Percentiles rank a stretch among this genome's conserved stretches.
phyloP scores from a whole-genome alignment of 768 basidiomycete species.

The Boletales sp. region DNA sequence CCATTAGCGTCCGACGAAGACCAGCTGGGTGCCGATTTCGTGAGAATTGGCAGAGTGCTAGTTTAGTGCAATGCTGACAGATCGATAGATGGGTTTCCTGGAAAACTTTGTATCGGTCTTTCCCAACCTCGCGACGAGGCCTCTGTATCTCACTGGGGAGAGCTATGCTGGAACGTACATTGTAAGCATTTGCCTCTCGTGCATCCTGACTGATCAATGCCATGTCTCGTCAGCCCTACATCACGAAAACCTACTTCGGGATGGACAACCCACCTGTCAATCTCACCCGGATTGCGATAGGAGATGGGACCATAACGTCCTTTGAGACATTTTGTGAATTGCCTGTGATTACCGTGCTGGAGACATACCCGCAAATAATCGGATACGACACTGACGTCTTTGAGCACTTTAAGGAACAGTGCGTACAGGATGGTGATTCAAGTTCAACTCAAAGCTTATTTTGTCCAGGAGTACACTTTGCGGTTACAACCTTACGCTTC shows the following conservation, averaged over 20 bases:
- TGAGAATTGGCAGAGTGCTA: neutral
- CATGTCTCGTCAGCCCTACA: slow-evolving; percentile 60
- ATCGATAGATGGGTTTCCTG: slow-evolving; percentile 61
- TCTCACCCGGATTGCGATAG: slow-evolving; percentile 63
- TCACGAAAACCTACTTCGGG: slow-evolving; percentile 64
- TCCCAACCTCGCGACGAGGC: slow-evolving; percentile 60
- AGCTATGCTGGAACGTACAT: slow-evolving; percentile 73
- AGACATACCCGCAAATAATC: slow-evolving; percentile 74
- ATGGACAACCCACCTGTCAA: slow-evolving; percentile 63
- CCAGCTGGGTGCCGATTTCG: neutral
- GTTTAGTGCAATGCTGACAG: neutral
- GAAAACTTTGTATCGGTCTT: slow-evolving; percentile 70
- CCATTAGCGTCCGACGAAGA: neutral
- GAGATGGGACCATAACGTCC: slow-evolving; percentile 58
- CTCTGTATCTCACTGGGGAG: slow-evolving; percentile 68
- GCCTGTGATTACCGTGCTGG: slow-evolving; percentile 55
- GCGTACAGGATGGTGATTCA: slow-evolving; percentile 19
- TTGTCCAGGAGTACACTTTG: slow-evolving; percentile 53
- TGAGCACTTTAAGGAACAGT: slow-evolving; percentile 63
- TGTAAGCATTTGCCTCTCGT: slow-evolving; percentile 30
- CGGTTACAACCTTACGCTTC: slow-evolving; percentile 59
- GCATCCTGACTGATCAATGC: neutral
- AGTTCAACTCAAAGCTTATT: neutral
- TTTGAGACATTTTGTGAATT: slow-evolving; percentile 45
- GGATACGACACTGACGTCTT: slow-evolving; percentile 67